These are phyloP conservation scores for Apiospora sp. DNA, from an alignment of 2,329 filamentous ascomycete species.

Conservation along the genomic window DNA sequence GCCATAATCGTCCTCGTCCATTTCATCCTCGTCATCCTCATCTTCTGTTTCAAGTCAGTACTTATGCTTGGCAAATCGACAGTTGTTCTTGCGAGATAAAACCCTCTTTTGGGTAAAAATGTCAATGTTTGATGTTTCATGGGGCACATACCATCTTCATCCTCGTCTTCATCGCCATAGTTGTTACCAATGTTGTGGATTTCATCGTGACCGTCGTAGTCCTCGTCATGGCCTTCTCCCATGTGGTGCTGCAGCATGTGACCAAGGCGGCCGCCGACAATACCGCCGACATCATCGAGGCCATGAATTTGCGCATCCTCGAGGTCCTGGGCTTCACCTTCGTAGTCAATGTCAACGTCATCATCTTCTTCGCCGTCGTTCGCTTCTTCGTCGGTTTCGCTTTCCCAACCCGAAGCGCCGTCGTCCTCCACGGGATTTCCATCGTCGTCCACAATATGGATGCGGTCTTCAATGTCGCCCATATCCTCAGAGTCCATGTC, in stretches of 20 bases:
- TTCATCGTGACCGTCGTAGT: conserved; percentile 61
- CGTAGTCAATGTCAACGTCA: conserved; percentile 60
- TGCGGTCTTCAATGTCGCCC: conserved; percentile 58
- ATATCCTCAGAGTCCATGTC: conserved; percentile 64
- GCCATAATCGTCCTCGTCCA: conserved; percentile 72
- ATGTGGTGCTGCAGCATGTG: conserved; percentile 65
- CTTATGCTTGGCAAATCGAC: background rate
- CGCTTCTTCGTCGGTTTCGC: conserved; percentile 64
- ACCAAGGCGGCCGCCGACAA: conserved; percentile 49
- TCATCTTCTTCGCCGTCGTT: conserved; percentile 61
- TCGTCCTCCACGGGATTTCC: conserved; percentile 67
- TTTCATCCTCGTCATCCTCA: conserved; percentile 72
- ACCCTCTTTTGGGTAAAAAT: background rate
- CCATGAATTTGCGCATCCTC: conserved; percentile 60
- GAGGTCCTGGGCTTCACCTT: conserved; percentile 62
- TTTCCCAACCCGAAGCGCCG: conserved; percentile 68
- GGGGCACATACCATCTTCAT: conserved; percentile 59
- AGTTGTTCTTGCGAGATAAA: background rate
- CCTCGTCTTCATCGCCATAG: conserved; percentile 60
- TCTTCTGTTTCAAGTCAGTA: conserved; percentile 44
- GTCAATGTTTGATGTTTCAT: background rate
- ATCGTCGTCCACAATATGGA: conserved; percentile 71
- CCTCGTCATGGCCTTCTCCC: conserved; percentile 55
- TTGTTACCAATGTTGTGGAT: conserved; percentile 60
- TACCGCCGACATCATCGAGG: conserved; percentile 50